These are phyloP conservation scores for Tricholoma sp. DNA, from an alignment of 768 basidiomycete genomes.

Conservation along the genomic window DNA sequence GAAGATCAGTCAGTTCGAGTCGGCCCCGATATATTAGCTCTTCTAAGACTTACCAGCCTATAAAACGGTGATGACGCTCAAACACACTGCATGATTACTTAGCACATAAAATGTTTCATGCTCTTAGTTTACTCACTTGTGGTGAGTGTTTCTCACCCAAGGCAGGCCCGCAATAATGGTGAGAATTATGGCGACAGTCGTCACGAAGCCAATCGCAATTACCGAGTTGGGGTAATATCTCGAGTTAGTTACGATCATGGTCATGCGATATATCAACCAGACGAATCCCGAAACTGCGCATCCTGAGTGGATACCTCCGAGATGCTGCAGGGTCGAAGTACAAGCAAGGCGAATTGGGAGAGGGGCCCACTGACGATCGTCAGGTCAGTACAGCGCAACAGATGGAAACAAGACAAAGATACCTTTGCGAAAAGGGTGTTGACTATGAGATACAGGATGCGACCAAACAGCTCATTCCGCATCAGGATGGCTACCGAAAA, in stretches of 20 bases:
- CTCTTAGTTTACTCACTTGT: conserved; percentile 50
- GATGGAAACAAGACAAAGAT: conserved; percentile 5
- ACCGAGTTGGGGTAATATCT: conserved; percentile 49
- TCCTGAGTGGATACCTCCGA: conserved; percentile 77
- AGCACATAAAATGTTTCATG: background rate
- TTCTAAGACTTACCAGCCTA: conserved; percentile 56
- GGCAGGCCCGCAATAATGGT: conserved; percentile 65
- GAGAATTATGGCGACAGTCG: conserved; percentile 46
- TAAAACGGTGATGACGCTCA: conserved; percentile 77
- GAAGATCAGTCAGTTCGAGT: conserved; percentile 4
- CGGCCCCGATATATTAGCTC: background rate
- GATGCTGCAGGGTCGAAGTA: conserved; percentile 70
- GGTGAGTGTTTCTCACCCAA: conserved; percentile 77
- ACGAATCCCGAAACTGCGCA: conserved; percentile 66
- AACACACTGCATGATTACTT: conserved; percentile 47
- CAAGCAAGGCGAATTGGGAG: conserved; percentile 70
- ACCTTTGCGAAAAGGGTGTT: conserved; percentile 73
- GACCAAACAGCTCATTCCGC: conserved; percentile 76
- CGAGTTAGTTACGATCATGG: conserved; percentile 47
- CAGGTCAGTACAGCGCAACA: conserved; percentile 45
- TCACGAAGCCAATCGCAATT: conserved; percentile 56
- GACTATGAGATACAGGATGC: conserved; percentile 57
- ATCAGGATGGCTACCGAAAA: conserved; percentile 68
- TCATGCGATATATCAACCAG: conserved; percentile 64
- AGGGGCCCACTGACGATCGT: conserved; percentile 55